Evolutionary conservation across 2,329 filamentous ascomycete genomes (phyloP).

Genomic region (Dactylellina drechsleri): DNA sequence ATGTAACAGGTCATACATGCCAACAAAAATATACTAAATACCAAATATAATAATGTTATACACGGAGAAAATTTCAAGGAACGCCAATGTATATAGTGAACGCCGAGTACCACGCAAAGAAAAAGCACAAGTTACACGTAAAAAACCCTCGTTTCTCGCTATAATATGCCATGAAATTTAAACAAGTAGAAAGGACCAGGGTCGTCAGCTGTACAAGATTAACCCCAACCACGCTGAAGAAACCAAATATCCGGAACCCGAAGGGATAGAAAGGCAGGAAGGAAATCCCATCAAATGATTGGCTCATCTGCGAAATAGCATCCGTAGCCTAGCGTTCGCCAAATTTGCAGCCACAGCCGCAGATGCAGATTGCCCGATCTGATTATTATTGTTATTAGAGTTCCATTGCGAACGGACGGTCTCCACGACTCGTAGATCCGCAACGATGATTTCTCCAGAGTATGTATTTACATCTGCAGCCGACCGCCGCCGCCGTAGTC

Average conservation of each 20-base stretch:
- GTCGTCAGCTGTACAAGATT: neutral
- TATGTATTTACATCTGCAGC: conserved; percentile 45
- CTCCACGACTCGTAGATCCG: conserved; percentile 55
- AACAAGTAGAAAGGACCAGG: neutral
- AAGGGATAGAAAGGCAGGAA: neutral
- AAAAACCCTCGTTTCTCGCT: too few relatives aligned
- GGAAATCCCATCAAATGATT: too few relatives aligned
- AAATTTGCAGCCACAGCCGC: conserved; percentile 41
- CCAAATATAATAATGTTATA: conserved; percentile 34
- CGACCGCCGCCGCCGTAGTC: conserved; percentile 17
- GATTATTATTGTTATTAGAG: conserved; percentile 32
- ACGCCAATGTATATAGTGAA: conserved; percentile 35
- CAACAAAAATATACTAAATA: neutral
- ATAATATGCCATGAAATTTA: neutral
- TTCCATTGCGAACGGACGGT: conserved; percentile 57
- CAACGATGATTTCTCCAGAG: conserved; percentile 57
- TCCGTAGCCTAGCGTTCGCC: conserved; percentile 33
- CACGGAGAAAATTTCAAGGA: conserved; percentile 6
- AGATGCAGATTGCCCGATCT: conserved; percentile 29
- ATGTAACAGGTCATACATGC: too few relatives aligned
- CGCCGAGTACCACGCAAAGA: neutral
- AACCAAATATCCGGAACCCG: neutral
- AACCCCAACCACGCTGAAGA: neutral
- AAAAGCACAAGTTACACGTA: neutral
- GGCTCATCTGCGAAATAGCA: conserved; percentile 37